Evolutionary conservation across 2,329 filamentous ascomycete species (phyloP), one percentile per base, ranked within the genome.

Genomic region (Zymoseptoria brevis): DNA sequence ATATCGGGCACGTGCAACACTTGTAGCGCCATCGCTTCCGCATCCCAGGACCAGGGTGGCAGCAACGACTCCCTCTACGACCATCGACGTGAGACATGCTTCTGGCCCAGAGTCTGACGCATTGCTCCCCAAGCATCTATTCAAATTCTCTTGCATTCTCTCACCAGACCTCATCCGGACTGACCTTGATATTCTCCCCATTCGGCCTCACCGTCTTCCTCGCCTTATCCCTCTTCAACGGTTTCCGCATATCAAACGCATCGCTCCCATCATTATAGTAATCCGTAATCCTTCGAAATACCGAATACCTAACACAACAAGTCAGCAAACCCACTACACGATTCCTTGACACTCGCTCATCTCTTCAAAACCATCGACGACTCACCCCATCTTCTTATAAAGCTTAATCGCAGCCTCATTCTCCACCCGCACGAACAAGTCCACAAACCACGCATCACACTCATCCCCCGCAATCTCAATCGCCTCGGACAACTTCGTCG

Each of bases 221-320:
- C 58, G 87, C 83, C 73, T 81, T 83, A 76, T 99, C 94, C 69
- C 92, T 83, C 75, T 83, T 88, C 77, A 93, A 84, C 45, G 90
- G 84, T 74, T 96, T 97, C 65, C 94, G 85, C 94, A 99, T 99
- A 76, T 99, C 94, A 73, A 90, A 94, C 19, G 93, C 94, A 77
- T 97, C 93, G 75, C 96, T 91, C 71, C 95, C 89, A 72, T 96
- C 92, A 63, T 88, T 90, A 71, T 99, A 99, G 75, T 99, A 99
- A 68, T 88, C 88, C 67, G 90, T 86, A 51, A 99, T 93, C 8
- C 90, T 84, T 52, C 94, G 82, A 75, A 88, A 99, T 53, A 97
- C 88, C 60, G 85, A 91, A 73, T 99, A 85, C 48, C 79, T 81
- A n/a, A n/a, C n/a, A n/a, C n/a, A n/a, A n/a, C n/a, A n/a, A n/a